Conservation (phyloP, 169 alveolate species). For the Cryptosporidium ubiquitum region DNA sequence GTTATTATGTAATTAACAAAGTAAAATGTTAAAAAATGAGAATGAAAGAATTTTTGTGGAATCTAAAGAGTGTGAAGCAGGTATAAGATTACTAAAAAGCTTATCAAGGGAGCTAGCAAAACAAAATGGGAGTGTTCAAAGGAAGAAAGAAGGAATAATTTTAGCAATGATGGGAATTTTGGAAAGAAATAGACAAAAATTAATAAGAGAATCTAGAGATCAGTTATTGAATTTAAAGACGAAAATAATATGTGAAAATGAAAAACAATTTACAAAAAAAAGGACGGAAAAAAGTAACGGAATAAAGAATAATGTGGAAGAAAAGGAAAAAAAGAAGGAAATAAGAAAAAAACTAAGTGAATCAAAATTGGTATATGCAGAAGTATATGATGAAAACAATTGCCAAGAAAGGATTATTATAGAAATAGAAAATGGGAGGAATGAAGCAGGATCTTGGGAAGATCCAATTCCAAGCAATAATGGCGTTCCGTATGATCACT, state of each 20-base stretch:
- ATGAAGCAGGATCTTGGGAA: slow-evolving; percentile 67
- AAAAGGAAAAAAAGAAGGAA: not conserved
- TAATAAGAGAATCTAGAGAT: slow-evolving; percentile 21
- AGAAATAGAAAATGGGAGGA: slow-evolving; percentile 8
- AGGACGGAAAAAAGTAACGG: not conserved
- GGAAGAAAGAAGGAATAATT: not conserved
- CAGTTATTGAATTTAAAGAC: slow-evolving; percentile 23
- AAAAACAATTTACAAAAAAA: not conserved
- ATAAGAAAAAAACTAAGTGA: not conserved
- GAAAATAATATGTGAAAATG: not conserved
- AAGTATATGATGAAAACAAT: not conserved
- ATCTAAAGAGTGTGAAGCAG: slow-evolving; percentile 35
- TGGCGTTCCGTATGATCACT: slow-evolving; percentile 45
- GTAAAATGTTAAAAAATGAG: slow-evolving; percentile 8
- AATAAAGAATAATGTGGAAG: not conserved
- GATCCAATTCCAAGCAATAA: slow-evolving; percentile 45
- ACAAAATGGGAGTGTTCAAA: not conserved
- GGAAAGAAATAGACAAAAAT: slow-evolving; percentile 28
- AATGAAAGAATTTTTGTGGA: slow-evolving; percentile 28
- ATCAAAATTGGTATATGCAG: not conserved
- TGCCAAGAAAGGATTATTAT: not conserved
- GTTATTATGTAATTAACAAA: not conserved
- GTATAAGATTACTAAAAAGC: slow-evolving; percentile 26
- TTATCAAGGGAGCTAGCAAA: not conserved
- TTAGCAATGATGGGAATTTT: slow-evolving; percentile 43